A percentile compares a stretch with the other conserved stretches of the same genome.
Conservation (phyloP, 176 grass and related monocot genomes). For the Oryza glumipatula region DNA sequence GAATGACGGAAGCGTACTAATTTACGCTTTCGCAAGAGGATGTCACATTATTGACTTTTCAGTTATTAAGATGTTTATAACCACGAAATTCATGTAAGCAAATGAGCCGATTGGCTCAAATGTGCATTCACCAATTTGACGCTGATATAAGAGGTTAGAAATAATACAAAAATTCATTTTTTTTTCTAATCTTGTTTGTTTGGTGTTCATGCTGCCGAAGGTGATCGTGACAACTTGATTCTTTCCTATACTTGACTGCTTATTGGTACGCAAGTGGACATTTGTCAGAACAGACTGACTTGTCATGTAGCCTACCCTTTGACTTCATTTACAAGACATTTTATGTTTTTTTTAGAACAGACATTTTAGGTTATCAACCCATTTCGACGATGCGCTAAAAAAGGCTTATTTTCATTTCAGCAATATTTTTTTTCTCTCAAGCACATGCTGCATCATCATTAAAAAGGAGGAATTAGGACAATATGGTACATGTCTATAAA, state of each 20-base stretch:
- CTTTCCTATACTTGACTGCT: background rate
- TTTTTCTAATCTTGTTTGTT: background rate
- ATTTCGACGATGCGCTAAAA: background rate
- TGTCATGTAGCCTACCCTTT: background rate
- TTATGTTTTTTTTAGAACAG: background rate
- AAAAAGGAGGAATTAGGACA: too few species aligned
- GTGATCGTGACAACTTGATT: background rate
- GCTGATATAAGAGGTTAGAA: background rate
- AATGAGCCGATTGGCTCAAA: background rate
- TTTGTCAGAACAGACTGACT: background rate
- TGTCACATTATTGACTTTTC: too few species aligned
- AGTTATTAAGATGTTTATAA: background rate
- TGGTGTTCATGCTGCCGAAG: background rate
- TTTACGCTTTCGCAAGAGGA: too few species aligned
- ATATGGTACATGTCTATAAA: too few species aligned
- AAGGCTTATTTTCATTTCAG: background rate
- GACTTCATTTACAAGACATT: background rate
- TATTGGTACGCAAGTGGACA: background rate
- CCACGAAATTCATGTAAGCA: background rate
- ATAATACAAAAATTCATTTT: background rate
- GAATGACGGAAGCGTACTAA: too few species aligned
- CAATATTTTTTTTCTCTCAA: background rate
- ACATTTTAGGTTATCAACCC: background rate
- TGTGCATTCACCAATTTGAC: background rate
- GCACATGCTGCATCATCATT: background rate